These are phyloP conservation scores for Pseudoscleropodium purum DNA, from an alignment of 225 moss, liverwort and hornwort species.

Conservation along the genomic window DNA sequence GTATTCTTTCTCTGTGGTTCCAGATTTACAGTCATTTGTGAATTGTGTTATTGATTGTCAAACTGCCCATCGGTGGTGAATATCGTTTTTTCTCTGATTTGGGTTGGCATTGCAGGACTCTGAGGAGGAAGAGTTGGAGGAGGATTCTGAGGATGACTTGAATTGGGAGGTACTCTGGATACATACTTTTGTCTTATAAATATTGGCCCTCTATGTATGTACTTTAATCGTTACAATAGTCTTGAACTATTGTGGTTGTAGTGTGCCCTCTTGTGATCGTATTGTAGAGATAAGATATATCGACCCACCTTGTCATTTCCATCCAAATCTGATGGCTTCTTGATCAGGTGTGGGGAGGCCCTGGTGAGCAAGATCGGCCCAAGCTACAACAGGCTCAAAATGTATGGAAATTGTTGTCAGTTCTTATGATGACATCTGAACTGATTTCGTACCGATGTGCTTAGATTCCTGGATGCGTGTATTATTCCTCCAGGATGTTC, in stretches of 20 bases:
- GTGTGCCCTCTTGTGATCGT: background rate
- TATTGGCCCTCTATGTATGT: background rate
- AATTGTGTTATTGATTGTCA: background rate
- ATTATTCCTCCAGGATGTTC: background rate
- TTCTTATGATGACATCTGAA: background rate
- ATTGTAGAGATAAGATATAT: background rate
- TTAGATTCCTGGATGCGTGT: background rate
- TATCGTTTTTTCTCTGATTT: background rate
- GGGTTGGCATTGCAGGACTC: slow-evolving; percentile 47
- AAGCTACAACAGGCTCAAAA: slow-evolving; percentile 62
- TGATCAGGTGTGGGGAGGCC: slow-evolving; percentile 67
- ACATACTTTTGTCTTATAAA: background rate
- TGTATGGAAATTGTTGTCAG: background rate
- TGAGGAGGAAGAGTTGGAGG: slow-evolving; percentile 52
- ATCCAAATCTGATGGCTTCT: background rate
- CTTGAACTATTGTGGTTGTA: background rate
- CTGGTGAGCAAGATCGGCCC: slow-evolving; percentile 52
- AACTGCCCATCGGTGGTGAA: background rate
- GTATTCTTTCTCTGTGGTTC: slow-evolving; percentile 5
- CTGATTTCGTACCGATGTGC: background rate
- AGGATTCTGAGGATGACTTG: slow-evolving; percentile 47
- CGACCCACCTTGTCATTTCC: background rate
- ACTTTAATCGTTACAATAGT: background rate
- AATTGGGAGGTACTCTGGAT: slow-evolving; percentile 67
- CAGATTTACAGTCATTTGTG: background rate